Evolutionary conservation across 805 yeast species (phyloP).

Genomic region (Spathaspora girioi): DNA sequence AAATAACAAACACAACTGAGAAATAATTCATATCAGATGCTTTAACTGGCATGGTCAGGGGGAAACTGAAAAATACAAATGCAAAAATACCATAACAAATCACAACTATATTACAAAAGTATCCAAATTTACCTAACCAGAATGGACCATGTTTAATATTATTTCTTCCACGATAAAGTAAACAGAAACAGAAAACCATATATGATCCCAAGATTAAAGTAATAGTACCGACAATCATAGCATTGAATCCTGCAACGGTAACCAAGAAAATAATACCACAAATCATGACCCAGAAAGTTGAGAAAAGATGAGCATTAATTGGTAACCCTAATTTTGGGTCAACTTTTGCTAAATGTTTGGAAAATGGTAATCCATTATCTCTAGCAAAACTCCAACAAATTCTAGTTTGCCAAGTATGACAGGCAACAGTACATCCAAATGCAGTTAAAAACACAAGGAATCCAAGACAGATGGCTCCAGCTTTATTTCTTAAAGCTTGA

Average conservation of each 20-base stretch:
- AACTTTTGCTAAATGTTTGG: conserved; percentile 33
- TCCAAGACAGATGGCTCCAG: conserved; percentile 37
- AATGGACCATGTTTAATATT: conserved; percentile 39
- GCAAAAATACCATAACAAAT: conserved; percentile 35
- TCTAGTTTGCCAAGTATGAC: conserved; percentile 44
- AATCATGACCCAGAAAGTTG: conserved; percentile 28
- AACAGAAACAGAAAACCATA: conserved; percentile 31
- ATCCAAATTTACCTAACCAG: conserved; percentile 38
- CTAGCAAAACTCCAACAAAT: conserved; percentile 42
- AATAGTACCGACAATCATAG: conserved; percentile 32
- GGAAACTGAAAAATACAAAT: conserved; percentile 37
- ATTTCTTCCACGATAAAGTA: conserved; percentile 33
- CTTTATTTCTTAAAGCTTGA: conserved; percentile 32
- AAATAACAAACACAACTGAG: conserved; percentile 45
- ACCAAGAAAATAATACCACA: conserved; percentile 20
- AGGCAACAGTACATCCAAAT: conserved; percentile 35
- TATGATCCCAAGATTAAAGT: conserved; percentile 35
- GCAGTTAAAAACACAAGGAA: conserved; percentile 32
- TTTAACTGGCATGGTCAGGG: conserved; percentile 54
- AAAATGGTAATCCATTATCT: conserved; percentile 42
- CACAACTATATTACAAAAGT: conserved; percentile 29
- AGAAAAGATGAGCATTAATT: conserved; percentile 36
- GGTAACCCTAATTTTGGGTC: conserved; percentile 38
- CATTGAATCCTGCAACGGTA: conserved; percentile 37
- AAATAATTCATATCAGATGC: conserved; percentile 67